Evolutionary conservation across 176 grass and related monocot species (phyloP).

Genomic region (Zea mays): Zm-B73-REFERENCE-NAM-5.0 NC_050096.1:204645001-204645500

Average conservation of each 20-base stretch:
- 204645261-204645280: slow-evolving; percentile 71
- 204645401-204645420: slow-evolving; percentile 60
- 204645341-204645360: slow-evolving; percentile 34
- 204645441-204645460: slow-evolving; percentile 53
- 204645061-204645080: not conserved
- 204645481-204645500: too few relatives aligned
- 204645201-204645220: not conserved
- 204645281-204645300: slow-evolving; percentile 71
- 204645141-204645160: too few relatives aligned
- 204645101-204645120: not conserved
- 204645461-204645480: too few relatives aligned
- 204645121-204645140: too few relatives aligned
- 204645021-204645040: not conserved
- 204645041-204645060: not conserved
- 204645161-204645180: not conserved
- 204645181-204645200: not conserved
- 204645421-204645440: slow-evolving; percentile 79
- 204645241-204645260: slow-evolving; percentile 57
- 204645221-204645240: not conserved
- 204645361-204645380: slow-evolving; percentile 47
- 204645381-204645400: slow-evolving; percentile 78
- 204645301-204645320: slow-evolving; percentile 61
- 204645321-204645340: slow-evolving; percentile 70
- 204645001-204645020: not conserved
- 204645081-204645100: not conserved